phyloP scores from a whole-genome alignment of 2,329 filamentous ascomycete genomes.

The Xylariales sp. region DNA sequence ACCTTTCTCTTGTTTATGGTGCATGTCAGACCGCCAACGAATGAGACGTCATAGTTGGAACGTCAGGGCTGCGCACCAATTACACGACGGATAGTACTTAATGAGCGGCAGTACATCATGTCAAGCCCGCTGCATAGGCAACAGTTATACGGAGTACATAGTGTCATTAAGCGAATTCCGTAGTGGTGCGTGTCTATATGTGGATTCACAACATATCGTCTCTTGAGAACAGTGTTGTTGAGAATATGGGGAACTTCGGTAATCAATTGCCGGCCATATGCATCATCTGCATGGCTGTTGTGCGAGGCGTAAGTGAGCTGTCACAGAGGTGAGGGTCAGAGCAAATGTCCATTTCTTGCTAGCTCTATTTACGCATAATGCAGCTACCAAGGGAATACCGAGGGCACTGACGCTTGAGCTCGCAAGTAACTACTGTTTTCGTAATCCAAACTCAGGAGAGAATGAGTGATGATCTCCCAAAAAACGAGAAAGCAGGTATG shows the following conservation, averaged over 20 bases:
- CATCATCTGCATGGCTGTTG: background rate
- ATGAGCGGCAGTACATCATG: background rate
- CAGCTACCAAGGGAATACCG: too few species aligned
- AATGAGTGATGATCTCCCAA: too few species aligned
- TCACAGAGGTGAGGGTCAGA: background rate
- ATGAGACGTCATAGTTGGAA: slow-evolving; percentile 13
- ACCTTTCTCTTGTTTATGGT: background rate
- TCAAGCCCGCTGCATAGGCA: background rate
- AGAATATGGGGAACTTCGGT: background rate
- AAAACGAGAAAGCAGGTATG: too few species aligned
- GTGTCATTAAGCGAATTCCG: too few species aligned
- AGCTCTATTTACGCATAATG: background rate
- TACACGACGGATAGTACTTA: background rate
- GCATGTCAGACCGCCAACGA: slow-evolving; percentile 3
- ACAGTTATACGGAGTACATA: background rate
- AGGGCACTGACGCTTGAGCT: too few species aligned
- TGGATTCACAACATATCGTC: background rate
- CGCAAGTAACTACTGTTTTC: too few species aligned
- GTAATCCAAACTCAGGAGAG: background rate
- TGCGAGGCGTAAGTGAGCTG: background rate
- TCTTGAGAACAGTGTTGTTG: background rate
- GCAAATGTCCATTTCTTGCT: too few species aligned
- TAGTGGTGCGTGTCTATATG: background rate
- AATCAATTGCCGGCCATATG: background rate
- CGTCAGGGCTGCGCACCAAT: background rate